Evolutionary conservation across 2,329 filamentous ascomycete species (phyloP).

Genomic region (Xylariaceae sp.): DNA sequence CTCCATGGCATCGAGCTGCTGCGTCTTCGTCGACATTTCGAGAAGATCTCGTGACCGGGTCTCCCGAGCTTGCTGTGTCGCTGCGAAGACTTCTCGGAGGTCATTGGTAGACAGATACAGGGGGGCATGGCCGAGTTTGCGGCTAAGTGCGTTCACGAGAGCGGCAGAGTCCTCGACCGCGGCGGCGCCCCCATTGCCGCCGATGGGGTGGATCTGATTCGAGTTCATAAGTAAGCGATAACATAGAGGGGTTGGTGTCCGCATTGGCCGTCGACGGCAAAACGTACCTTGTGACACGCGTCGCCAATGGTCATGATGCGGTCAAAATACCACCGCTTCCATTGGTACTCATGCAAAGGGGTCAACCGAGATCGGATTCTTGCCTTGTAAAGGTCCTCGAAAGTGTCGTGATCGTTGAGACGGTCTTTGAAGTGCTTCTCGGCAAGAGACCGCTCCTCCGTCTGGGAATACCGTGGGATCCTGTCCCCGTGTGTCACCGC

Average conservation of each 20-base stretch:
- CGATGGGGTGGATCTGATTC: background rate
- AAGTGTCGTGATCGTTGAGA: background rate
- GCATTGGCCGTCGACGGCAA: too few species aligned
- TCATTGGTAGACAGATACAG: background rate
- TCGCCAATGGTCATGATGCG: background rate
- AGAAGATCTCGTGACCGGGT: background rate
- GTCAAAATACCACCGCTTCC: background rate
- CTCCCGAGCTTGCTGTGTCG: background rate
- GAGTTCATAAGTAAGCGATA: too few species aligned
- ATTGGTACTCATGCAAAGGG: background rate
- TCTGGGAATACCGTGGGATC: background rate
- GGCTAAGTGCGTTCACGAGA: background rate
- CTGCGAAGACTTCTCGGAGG: background rate
- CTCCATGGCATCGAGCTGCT: background rate
- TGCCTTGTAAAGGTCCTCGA: background rate
- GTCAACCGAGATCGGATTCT: background rate
- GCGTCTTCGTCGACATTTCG: background rate
- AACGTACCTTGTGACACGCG: background rate
- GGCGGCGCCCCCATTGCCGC: background rate
- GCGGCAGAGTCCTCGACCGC: background rate
- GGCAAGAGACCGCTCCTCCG: background rate
- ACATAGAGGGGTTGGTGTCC: too few species aligned
- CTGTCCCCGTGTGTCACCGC: background rate
- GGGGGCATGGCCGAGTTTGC: background rate
- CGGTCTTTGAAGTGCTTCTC: background rate